Evolutionary conservation across 139 green algal species (phyloP).

Genomic region (Chlorella sp.): DNA sequence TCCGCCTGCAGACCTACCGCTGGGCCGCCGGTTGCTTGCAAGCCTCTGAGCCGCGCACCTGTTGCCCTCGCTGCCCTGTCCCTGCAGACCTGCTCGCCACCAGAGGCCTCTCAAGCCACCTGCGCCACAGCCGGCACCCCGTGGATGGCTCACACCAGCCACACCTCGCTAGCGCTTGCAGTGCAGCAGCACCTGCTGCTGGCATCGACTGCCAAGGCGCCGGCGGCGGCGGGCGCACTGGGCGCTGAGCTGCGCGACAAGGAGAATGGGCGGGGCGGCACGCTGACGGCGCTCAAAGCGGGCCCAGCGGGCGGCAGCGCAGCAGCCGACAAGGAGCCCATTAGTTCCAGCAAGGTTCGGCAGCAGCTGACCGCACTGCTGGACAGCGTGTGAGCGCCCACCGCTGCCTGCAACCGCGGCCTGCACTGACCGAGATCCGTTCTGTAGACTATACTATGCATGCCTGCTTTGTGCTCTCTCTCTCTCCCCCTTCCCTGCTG

Average conservation of each 20-base stretch:
- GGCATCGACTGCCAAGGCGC: conserved; percentile 17
- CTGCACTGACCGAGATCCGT: no score
- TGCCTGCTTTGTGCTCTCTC: no score
- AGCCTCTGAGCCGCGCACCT: not conserved
- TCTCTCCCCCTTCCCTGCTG: no score
- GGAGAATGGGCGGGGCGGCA: conserved; percentile 1
- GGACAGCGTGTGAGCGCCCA: conserved; percentile 30
- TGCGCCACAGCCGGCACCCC: not conserved
- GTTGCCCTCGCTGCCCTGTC: not conserved
- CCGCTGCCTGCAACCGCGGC: no score
- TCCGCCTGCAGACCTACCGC: no score
- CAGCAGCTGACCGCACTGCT: conserved; percentile 45
- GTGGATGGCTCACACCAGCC: not conserved
- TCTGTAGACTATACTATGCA: no score
- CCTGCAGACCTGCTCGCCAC: not conserved
- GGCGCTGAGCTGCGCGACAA: not conserved
- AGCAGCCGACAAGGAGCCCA: conserved; percentile 20
- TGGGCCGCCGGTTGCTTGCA: no score
- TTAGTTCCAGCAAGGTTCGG: conserved; percentile 38
- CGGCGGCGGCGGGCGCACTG: no score
- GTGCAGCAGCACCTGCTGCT: conserved; percentile 31
- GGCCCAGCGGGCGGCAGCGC: not conserved
- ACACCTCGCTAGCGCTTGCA: not conserved
- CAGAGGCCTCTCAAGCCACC: not conserved
- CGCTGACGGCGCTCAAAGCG: not conserved